phyloP scores from a whole-genome alignment of 495 filamentous ascomycete species.

The Penicillium alfredii region DNA sequence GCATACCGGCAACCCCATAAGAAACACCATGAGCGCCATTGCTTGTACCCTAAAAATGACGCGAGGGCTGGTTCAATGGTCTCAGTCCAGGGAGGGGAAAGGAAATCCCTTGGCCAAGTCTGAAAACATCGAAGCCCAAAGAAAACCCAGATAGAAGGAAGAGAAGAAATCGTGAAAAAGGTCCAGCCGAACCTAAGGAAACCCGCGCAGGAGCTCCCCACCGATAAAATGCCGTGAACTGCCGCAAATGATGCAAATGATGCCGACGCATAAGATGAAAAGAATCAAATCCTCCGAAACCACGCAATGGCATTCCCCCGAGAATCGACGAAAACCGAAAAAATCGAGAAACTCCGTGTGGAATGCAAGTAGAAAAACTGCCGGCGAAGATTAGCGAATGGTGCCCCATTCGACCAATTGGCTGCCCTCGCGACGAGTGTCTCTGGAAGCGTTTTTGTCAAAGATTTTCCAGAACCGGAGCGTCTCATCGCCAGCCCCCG shows the following conservation, averaged over 20 bases:
- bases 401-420: slow-evolving; percentile 63
- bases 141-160: slow-evolving; percentile 7
- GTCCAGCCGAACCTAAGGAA: slow-evolving; percentile 11
- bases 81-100: too few relatives aligned
- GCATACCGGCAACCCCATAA: slow-evolving; percentile 13
- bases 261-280: slow-evolving; percentile 25
- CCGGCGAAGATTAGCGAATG: slow-evolving; percentile 53
- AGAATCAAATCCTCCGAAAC: slow-evolving; percentile 17
- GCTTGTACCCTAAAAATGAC: slow-evolving; percentile 25
- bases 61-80: too few relatives aligned
- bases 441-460: slow-evolving; percentile 54
- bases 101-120: too few relatives aligned
- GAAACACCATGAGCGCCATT: slow-evolving; percentile 37
- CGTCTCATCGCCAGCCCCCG: slow-evolving; percentile 94
- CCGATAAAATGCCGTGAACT: slow-evolving; percentile 22
- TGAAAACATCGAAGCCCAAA: too few relatives aligned
- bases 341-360: slow-evolving; percentile 32
- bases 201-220: slow-evolving; percentile 3
- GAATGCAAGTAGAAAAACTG: slow-evolving; percentile 30
- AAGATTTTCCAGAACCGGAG: slow-evolving; percentile 97
- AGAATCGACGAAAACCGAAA: slow-evolving; percentile 20
- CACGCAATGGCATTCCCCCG: slow-evolving; percentile 21
- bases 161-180: slow-evolving; percentile 1
- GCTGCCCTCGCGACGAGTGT: slow-evolving; percentile 46
- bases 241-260: slow-evolving; percentile 29